Base-by-base conservation (phyloP, 2,329 filamentous ascomycete species). In the Xylariales sp. region DNA sequence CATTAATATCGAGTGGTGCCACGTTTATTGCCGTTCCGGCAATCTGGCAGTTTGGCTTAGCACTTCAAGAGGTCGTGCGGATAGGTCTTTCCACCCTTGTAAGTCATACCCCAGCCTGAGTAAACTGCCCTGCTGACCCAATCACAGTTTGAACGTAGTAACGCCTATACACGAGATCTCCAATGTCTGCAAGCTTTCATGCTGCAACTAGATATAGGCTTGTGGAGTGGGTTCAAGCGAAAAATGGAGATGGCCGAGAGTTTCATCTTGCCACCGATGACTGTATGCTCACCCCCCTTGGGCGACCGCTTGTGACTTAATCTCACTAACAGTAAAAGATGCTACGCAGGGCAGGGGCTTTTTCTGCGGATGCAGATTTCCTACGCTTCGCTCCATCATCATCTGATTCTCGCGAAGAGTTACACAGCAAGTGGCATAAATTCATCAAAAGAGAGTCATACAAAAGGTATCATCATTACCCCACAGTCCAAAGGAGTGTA, bases 211-310 rank as follows among this genome's bases (percentile, higher is more conserved):
- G 68, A 76, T 40, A 64, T 76, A 21, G 74, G 74, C 1, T 57
- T 78, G 32, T 80, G 75, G 75, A 76, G 72, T 45, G 76, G 75
- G 4, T 74, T 76, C 39, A 73, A 71, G 43, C 66, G 75, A 18
- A 74, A 76, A 47, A 78, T 76, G 56, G 76, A 80, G 46, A 69
- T 79, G 23, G 66, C 74, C 1, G 75, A 79, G 49, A 76, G 74
- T 37, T 77, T 77, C 47, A 59, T 69, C 27, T 70, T 75, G 44
- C 69, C 72, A 3, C 48, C 76, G 2, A 54, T 76, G 14, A 77
- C 73, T 4, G 61, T 63, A 31, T 18, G 40, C n/a, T 2, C 5
- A 27, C n/a, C 15, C 10, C n/a, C n/a, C n/a, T n/a, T n/a, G n/a
- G n/a, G 11, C 12, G 4, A 11, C 19, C 15, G 13, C 14, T 13